Conservation (phyloP, 106 monocot species). For the Phalaenopsis aphrodite region DNA sequence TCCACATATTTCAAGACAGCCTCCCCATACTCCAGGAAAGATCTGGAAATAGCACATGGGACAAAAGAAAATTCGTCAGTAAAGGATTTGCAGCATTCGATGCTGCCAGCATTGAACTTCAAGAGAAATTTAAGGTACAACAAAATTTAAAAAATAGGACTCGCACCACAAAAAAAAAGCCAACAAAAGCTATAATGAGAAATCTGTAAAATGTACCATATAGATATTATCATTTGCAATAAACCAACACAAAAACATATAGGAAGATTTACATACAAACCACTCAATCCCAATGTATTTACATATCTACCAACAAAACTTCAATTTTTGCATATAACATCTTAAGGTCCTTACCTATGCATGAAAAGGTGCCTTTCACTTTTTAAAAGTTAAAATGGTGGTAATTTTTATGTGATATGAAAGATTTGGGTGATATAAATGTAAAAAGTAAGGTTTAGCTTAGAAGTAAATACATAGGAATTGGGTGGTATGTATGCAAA, state of each 20-base stretch:
- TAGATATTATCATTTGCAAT: background rate
- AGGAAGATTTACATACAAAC: no score
- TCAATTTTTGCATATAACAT: no score
- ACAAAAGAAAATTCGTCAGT: background rate
- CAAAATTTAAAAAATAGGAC: background rate
- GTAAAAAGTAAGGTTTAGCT: no score
- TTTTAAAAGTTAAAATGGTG: no score
- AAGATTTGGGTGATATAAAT: no score
- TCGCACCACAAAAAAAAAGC: background rate
- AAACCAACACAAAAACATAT: background rate
- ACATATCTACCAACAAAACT: no score
- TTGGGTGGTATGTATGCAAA: no score
- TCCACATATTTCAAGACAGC: slow-evolving; percentile 71
- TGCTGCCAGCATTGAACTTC: background rate
- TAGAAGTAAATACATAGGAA: no score
- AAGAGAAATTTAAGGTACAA: background rate
- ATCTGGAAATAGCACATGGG: slow-evolving; percentile 35
- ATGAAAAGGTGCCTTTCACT: no score
- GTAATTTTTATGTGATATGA: no score
- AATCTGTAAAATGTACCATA: background rate
- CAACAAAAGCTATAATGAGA: background rate
- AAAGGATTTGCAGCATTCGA: background rate
- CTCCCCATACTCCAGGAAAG: slow-evolving; percentile 88
- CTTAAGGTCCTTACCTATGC: no score
- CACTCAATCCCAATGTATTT: no score